A percentile compares a stretch with the other conserved stretches of the same genome.
Evolutionary conservation across 495 filamentous ascomycete genomes (phyloP).

Genomic region (Neurospora africana): DNA sequence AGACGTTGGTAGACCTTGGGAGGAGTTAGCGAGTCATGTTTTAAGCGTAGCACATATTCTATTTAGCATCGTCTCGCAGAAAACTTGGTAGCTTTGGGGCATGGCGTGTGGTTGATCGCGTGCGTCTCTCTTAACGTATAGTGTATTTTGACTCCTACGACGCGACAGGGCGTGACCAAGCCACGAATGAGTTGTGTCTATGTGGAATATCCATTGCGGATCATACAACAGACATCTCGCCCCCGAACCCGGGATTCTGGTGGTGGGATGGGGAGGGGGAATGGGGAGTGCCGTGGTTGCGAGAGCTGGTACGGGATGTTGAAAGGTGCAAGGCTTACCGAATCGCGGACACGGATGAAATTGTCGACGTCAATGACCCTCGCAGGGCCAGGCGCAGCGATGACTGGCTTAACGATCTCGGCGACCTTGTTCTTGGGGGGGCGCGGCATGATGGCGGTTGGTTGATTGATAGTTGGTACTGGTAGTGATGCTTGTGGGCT

Average conservation of each 20-base stretch:
- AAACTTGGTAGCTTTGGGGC: background rate
- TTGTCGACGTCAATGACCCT: conserved; percentile 35
- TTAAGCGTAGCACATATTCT: background rate
- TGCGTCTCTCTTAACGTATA: background rate
- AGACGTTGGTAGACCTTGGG: conserved; percentile 61
- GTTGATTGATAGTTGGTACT: conserved; percentile 7
- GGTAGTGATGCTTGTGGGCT: conserved; percentile 10
- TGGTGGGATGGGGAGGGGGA: background rate
- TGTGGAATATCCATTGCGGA: background rate
- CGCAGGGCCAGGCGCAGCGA: conserved; percentile 18
- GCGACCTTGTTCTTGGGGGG: conserved; percentile 27
- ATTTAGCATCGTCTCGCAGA: background rate
- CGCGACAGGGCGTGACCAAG: background rate
- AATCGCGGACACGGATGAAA: conserved; percentile 40
- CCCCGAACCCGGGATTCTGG: background rate
- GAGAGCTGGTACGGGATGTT: conserved; percentile 6
- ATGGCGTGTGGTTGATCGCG: background rate
- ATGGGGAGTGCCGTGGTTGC: background rate
- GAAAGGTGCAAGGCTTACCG: conserved; percentile 29
- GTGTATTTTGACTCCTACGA: background rate
- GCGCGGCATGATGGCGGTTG: conserved; percentile 23
- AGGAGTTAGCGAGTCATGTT: conserved; percentile 17
- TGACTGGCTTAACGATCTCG: conserved; percentile 32
- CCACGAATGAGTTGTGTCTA: too few species aligned
- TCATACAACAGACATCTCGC: background rate